Base-by-base conservation (phyloP, 768 basidiomycete genomes). In the Mycena haematopus region DNA sequence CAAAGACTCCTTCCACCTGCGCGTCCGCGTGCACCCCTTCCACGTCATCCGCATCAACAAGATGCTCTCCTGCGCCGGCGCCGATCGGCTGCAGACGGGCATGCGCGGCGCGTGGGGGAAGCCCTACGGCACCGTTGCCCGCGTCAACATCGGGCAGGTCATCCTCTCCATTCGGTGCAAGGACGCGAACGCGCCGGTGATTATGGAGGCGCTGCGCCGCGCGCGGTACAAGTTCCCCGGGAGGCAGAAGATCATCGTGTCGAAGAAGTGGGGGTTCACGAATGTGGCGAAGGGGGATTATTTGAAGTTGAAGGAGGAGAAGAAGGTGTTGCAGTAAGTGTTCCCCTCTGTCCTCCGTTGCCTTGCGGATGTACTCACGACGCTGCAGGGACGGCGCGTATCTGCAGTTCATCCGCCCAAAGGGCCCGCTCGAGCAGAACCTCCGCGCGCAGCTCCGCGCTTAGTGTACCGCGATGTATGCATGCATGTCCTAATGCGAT, bases 61-160 rank as follows among this genome's bases (percentile, higher is more conserved):
- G 90, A 99, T 97, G 93, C 92, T 99, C 85, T 92, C 90, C 62
- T 99, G 97, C 76, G 97, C 97, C 71, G 96, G 97, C 70, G 96
- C 97, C 72, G 97, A 99, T 94, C 84, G 93, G 73, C 86, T 96
- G 62, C 93, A 95, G 75, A 95, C 94, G 17, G 95, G 96, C 77
- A 99, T 99, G 97, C 93, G 96, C 80, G 97, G 96, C 69, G 96
- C 96, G 44, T 99, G 96, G 96, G 97, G 97, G 71, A 97, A 96
- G 81, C 95, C 97, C 45, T 96, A 97, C 77, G 96, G 95, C 68
- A 94, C 91, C 19, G 96, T 93, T 70, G 95, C 94, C 38, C 93
- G 95, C 74, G 95, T 97, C 68, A 89, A 95, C 86, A 99, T 98
- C 68, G 96, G 97, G 54, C 95, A 98, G 82, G 88, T 97, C 75